phyloP scores from a whole-genome alignment of 768 basidiomycete genomes.

The Termitomyces sp. region DNA sequence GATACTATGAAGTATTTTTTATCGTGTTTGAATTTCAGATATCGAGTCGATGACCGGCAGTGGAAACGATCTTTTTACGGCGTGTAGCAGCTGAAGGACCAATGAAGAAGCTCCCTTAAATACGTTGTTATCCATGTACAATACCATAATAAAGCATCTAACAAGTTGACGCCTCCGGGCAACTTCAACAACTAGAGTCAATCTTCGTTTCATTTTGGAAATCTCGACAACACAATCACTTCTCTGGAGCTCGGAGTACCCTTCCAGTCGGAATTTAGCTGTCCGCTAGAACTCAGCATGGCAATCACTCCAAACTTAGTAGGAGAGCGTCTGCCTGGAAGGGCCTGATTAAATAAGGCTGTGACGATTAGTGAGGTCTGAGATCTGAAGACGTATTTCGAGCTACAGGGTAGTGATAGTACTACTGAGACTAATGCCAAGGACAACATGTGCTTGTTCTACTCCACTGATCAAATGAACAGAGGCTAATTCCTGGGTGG shows the following conservation, averaged over 20 bases:
- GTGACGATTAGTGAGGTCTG: no score
- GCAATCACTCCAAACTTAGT: no score
- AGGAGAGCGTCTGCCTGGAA: no score
- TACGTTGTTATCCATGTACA: background rate
- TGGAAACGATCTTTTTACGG: constrained; percentile 24
- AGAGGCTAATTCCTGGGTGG: background rate
- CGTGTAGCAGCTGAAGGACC: constrained; percentile 20
- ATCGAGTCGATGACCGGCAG: constrained; percentile 34
- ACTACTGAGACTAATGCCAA: background rate
- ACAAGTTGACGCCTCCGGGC: background rate
- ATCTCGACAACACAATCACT: background rate
- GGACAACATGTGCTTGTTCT: background rate
- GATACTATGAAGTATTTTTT: background rate
- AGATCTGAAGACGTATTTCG: no score
- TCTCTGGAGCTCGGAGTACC: no score
- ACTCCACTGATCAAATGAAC: background rate
- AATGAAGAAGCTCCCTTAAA: background rate
- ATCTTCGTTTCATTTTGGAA: background rate
- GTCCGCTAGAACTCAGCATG: no score
- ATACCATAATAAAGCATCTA: background rate
- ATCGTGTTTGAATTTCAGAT: constrained; percentile 22
- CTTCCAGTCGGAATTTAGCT: no score
- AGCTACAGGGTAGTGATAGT: no score
- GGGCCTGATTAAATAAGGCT: no score
- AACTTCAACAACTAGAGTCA: background rate